Evolutionary conservation across 352 stramenopile genomes (phyloP), one percentile per base, ranked within the genome.

Genomic region (Globisporangium takayamanum): DNA sequence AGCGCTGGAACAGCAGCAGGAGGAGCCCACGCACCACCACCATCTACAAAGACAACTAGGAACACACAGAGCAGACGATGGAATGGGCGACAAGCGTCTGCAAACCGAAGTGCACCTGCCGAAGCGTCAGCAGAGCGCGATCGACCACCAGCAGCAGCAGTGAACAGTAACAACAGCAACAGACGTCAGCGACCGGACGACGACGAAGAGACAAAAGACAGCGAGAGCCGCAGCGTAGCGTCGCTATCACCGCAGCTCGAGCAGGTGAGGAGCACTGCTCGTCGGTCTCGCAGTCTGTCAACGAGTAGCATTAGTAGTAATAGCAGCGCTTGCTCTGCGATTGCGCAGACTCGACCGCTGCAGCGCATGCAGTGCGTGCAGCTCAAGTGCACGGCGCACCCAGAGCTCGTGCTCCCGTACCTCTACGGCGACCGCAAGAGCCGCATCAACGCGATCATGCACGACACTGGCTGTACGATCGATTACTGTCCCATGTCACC

Each of bases 401-500:
- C 80, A 26, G 77, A 88, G 55, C 51, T 76, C 54, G 53, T 91
- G 36, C 58, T 87, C 36, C 72, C 78, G 44, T 88, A 79, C 45
- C 48, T 91, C 37, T 88, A 88, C 46, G 70, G 71, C 20, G 75
- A 85, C 22, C 73, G 72, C 2, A 69, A 73, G 41, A 72, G 69
- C n/a, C 69, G 64, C 20, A 78, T 89, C 52, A 82, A 78, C 41
- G 33, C 55, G 2, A 88, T 91, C 52, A 76, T 78, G 49, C 59
- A 65, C 12, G 55, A 65, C 3, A 85, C 75, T 0, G 73, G 62
- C 4, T 87, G 74, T 46, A 77, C 73, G 14, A 78, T 91, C 36
- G 76, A 88, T 53, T 88, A 88, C 53, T 90, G 80, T 12, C 74
- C 80, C 4, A 57, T 80, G 47, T 84, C 76, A 0, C 76, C 80